Evolutionary conservation across 2,329 filamentous ascomycete genomes (phyloP), one percentile per base, ranked within the genome.

Genomic region (Curvularia verruculosa): DNA sequence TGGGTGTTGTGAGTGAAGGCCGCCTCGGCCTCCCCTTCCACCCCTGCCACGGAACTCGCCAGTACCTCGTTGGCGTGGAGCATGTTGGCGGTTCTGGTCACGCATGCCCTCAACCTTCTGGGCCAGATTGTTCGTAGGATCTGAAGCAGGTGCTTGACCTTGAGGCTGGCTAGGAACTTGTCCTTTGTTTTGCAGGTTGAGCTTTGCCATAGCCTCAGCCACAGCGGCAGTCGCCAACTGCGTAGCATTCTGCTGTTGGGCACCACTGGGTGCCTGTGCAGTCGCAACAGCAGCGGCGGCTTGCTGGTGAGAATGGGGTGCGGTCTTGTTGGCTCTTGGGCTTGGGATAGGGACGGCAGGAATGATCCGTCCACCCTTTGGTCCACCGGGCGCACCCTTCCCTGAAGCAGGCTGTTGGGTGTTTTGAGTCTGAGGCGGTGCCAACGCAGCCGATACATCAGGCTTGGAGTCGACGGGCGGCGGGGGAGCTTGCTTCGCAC

Each of bases 21-120:
- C 78, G 29, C 81, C 80, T 52, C 81, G 75, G 52, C 79, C 76
- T 54, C 61, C 52, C 44, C 83, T 81, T 49, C 84, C 79, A 10
- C 79, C 81, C 39, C 82, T 78, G 36, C 78, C 79, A 43, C 77
- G 75, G 46, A 71, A 66, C 46, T 74, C 73, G 49, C 77, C 77
- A 36, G 74, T 67, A 39, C 75, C 77, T 45, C 77, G 77, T 40
- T 85, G 83, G 40, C 82, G 78, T 21, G 77, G 74, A 15, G 82
- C 75, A 7, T 77, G 74, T 18, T 82, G 75, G 8, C 81, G 80
- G 19, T 80, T 79, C n/a, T 82, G 86, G 57, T 86, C 86, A 3
- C 89, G 84, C 89, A 93, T 91, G 69, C 92, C 89, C 56, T 89
- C 87, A 31, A 93, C 88, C 73, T 89, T 89, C 71, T 85, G 88